A percentile compares a stretch with the other conserved stretches of the same genome.
Evolutionary conservation across 768 basidiomycete genomes (phyloP).

Genomic region (Mycena maculata): DNA sequence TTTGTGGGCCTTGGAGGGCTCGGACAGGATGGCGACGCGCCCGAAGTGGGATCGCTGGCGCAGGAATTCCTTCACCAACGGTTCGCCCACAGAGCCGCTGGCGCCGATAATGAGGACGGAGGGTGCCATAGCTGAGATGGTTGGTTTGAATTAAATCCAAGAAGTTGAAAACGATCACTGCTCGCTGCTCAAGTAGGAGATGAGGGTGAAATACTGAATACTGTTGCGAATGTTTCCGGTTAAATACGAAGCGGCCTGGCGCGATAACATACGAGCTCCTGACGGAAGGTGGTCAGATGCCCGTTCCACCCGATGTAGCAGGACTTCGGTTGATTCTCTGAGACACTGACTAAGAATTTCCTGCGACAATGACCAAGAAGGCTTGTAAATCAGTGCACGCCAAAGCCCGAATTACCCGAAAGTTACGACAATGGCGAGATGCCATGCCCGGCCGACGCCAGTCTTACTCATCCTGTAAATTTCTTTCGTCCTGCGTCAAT

Average conservation of each 20-base stretch:
- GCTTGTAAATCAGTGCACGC: neutral
- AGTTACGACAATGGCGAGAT: neutral
- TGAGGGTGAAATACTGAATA: neutral
- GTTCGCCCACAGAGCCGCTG: slow-evolving; percentile 6
- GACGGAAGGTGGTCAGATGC: neutral
- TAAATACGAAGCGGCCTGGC: slow-evolving; percentile 6
- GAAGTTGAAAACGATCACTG: neutral
- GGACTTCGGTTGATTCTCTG: neutral
- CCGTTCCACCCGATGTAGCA: too few species aligned
- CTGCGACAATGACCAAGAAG: neutral
- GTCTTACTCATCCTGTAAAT: slow-evolving; percentile 6
- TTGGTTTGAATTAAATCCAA: neutral
- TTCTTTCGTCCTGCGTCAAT: neutral
- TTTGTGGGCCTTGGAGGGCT: slow-evolving; percentile 13
- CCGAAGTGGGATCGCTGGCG: neutral
- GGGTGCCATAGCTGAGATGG: slow-evolving; percentile 15
- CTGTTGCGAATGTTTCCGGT: neutral
- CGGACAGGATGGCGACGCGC: slow-evolving; percentile 15
- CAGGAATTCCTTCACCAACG: slow-evolving; percentile 14
- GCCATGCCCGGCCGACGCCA: slow-evolving; percentile 7
- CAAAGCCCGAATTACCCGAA: neutral
- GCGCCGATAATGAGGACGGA: slow-evolving; percentile 22
- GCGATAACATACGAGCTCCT: neutral
- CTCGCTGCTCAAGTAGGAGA: neutral
- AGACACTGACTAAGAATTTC: slow-evolving; percentile 1